Conservation (phyloP, 345 rosid genomes). For the Cardamine chenopodiifolia region DNA sequence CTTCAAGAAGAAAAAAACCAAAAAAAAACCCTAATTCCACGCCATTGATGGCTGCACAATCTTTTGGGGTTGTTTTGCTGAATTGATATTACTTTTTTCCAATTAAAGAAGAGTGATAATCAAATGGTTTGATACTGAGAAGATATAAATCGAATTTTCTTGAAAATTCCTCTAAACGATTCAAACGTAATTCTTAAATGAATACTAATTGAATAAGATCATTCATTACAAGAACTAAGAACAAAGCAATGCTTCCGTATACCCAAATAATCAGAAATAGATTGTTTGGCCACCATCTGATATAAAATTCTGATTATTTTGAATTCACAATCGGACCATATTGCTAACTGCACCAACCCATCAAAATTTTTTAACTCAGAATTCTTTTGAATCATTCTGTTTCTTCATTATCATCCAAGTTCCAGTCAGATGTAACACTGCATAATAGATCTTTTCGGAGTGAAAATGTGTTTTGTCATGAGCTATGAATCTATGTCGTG, state of each 20-base stretch:
- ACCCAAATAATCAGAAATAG: neutral
- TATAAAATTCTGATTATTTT: too few species aligned
- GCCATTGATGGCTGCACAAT: constrained; percentile 34
- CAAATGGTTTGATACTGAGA: constrained; percentile 16
- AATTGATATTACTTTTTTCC: constrained; percentile 18
- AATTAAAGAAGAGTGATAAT: constrained; percentile 25
- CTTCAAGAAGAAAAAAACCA: constrained; percentile 1
- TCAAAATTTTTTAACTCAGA: neutral
- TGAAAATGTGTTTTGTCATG: constrained; percentile 60
- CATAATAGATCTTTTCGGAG: constrained; percentile 49
- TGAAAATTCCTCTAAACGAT: neutral
- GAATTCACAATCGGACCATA: neutral
- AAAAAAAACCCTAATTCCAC: constrained; percentile 21
- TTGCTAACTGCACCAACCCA: neutral
- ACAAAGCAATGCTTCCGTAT: too few species aligned
- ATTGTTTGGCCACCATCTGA: neutral
- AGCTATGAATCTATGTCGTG: constrained; percentile 63
- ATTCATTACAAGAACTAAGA: neutral
- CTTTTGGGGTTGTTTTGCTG: constrained; percentile 34
- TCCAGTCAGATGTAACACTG: constrained; percentile 46
- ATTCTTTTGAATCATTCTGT: neutral
- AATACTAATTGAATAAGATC: too few species aligned
- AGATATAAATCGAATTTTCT: neutral
- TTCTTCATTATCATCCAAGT: constrained; percentile 39
- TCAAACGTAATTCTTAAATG: neutral